Base-by-base conservation (phyloP, 352 stramenopile genomes). In the Globisporangium nodosum region DNA sequence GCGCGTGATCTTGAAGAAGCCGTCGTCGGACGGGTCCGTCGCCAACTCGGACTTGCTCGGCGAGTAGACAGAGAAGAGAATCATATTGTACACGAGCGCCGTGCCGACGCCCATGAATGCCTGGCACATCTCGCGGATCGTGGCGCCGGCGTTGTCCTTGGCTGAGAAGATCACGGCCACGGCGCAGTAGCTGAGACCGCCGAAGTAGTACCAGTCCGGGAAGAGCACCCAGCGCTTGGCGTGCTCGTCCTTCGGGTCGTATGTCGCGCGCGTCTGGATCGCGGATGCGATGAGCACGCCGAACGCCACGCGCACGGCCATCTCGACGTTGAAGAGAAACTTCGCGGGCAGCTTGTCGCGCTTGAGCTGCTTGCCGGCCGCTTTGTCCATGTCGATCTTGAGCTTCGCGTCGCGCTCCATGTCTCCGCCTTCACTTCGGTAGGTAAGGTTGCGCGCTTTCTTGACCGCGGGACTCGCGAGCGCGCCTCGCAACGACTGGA, bases 81-180 rank as follows among this genome's bases (percentile, higher is more conserved):
- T 63, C 49, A 83, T 81, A 60, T 87, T 87, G 73, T 84, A 89
- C 15, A 89, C 24, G 13, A 89, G 65, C 50, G 79, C 79, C 30
- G 81, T 61, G 31, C 76, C 65, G 35, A 76, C 68, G 43, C 73
- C 73, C 20, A 68, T 60, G 52, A 78, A 73, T 12, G 56, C 60
- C 61, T 81, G 73, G 50, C 54, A 74, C 24, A 81, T 50, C 31
- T 78, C 67, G 18, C 66, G 67, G n/a, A 76, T 66, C 8, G 67
- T 78, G 4, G 67, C 71, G 48, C 73, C 73, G 24, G 75, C 67
- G 54, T 72, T 81, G 49, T 67, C 68, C 45, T 66, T 60, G 39
- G 67, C 60, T 39, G 70, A 64, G 63, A 78, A 81, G 20, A 81
- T 75, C 39, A 74, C 69, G 4, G 68, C 67, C 13, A 62, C 56